phyloP scores from a whole-genome alignment of 306 rosid genomes.

The Delonix regia region DNA sequence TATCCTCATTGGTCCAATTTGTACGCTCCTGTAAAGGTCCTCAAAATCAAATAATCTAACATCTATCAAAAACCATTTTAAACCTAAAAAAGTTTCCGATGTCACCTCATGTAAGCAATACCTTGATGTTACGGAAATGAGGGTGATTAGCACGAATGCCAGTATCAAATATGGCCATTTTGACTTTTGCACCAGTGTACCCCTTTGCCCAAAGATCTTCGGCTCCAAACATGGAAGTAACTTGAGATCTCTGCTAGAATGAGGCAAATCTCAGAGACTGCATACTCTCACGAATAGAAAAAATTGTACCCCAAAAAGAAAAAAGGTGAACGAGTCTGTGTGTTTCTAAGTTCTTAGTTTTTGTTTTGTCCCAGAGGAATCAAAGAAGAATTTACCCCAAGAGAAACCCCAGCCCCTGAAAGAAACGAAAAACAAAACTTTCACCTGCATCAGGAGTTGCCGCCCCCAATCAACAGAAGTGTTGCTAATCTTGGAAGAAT shows the following conservation, averaged over 20 bases:
- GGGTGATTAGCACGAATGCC: slow-evolving; percentile 95
- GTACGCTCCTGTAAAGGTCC: slow-evolving; percentile 80
- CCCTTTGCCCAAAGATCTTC: slow-evolving; percentile 63
- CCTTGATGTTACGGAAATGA: slow-evolving; percentile 93
- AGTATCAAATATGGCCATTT: slow-evolving; percentile 97
- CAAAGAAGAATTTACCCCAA: neutral
- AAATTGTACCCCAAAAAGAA: neutral
- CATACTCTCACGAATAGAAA: neutral
- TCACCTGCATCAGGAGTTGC: slow-evolving; percentile 73
- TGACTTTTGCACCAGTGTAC: slow-evolving; percentile 83
- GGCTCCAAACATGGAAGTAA: slow-evolving; percentile 45
- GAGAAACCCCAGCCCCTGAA: neutral
- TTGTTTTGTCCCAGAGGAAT: neutral
- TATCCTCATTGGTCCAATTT: slow-evolving; percentile 96
- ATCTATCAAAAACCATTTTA: neutral
- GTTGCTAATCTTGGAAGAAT: slow-evolving; percentile 35
- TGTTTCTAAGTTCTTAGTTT: neutral
- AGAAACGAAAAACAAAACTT: neutral
- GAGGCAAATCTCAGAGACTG: slow-evolving; percentile 31
- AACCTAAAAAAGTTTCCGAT: neutral
- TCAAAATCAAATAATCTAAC: slow-evolving; percentile 33
- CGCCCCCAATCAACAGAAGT: slow-evolving; percentile 59
- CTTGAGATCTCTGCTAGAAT: slow-evolving; percentile 48
- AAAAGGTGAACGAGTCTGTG: neutral
- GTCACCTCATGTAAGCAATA: slow-evolving; percentile 35